A percentile compares a stretch with the other conserved stretches of the same genome.
phyloP scores from a whole-genome alignment of 83 land plant species.

The Picea abies region DNA sequence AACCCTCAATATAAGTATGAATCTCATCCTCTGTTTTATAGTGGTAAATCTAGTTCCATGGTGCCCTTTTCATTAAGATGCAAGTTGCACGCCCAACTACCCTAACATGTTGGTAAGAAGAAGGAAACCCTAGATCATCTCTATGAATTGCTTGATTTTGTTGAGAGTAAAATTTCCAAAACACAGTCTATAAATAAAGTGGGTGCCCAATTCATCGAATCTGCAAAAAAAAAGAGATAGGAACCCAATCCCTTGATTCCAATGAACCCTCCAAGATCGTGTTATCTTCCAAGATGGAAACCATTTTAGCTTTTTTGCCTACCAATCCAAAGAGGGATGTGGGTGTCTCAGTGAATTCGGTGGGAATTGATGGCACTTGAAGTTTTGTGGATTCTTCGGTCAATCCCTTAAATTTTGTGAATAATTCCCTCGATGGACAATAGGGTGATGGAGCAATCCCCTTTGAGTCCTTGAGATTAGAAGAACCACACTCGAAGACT shows the following conservation, averaged over 20 bases:
- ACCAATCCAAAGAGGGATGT: neutral
- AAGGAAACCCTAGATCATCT: constrained; percentile 67
- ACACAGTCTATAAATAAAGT: neutral
- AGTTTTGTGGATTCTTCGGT: neutral
- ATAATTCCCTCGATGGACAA: neutral
- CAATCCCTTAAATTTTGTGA: neutral
- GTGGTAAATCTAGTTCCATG: constrained; percentile 72
- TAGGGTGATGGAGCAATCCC: neutral
- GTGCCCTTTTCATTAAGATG: constrained; percentile 84
- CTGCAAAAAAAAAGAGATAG: neutral
- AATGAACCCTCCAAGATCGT: too few species aligned
- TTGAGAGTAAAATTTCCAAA: constrained; percentile 3
- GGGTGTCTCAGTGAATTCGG: neutral
- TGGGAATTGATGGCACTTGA: neutral
- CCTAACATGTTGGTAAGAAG: constrained; percentile 45
- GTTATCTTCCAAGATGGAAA: neutral
- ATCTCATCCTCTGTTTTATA: constrained; percentile 59
- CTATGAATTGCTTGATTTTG: constrained; percentile 50
- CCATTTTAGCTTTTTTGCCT: neutral
- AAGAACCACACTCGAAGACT: neutral
- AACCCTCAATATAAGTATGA: constrained; percentile 51
- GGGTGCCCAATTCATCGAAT: neutral
- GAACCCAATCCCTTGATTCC: neutral
- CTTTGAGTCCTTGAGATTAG: constrained; percentile 1
- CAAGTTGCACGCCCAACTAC: constrained; percentile 66